These are phyloP conservation scores for Ceratocystis lukuohia DNA, from an alignment of 2,329 filamentous ascomycete genomes.

Conservation along the genomic window DNA sequence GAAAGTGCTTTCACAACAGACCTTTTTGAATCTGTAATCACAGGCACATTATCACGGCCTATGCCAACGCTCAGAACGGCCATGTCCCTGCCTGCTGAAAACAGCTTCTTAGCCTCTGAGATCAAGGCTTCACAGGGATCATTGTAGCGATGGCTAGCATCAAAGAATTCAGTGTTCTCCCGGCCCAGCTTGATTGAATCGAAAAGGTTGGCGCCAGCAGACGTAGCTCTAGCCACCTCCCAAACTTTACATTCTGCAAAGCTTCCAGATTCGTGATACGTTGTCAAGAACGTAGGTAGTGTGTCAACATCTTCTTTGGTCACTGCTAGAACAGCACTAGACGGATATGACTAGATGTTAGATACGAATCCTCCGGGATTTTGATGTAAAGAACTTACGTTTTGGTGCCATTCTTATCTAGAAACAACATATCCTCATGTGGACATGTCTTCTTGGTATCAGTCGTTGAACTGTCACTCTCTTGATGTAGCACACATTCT, in stretches of 20 bases:
- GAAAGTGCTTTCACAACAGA: not conserved
- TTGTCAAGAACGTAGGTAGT: conserved; percentile 9
- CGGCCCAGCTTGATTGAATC: conserved; percentile 24
- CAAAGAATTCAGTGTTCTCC: conserved; percentile 24
- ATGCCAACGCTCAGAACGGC: conserved; percentile 24
- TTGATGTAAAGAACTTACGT: not conserved
- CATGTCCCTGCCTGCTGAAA: conserved; percentile 19
- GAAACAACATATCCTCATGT: not conserved
- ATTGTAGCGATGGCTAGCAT: conserved; percentile 25
- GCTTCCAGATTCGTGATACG: conserved; percentile 22
- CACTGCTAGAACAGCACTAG: not conserved
- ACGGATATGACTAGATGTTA: not conserved
- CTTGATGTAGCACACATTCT: not conserved
- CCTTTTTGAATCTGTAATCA: conserved; percentile 18
- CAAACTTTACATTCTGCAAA: conserved; percentile 24
- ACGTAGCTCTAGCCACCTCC: conserved; percentile 25
- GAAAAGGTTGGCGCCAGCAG: conserved; percentile 25
- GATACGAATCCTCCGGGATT: rapidly evolving
- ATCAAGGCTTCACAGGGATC: conserved; percentile 26
- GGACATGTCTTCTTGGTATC: not conserved
- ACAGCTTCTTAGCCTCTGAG: conserved; percentile 16
- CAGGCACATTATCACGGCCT: conserved; percentile 21
- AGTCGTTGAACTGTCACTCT: not conserved
- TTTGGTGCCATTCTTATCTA: not conserved
- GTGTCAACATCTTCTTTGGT: conserved; percentile 10